Base-by-base conservation (phyloP, 148 eudicot species). In the Vaccinium corymbosum region DNA sequence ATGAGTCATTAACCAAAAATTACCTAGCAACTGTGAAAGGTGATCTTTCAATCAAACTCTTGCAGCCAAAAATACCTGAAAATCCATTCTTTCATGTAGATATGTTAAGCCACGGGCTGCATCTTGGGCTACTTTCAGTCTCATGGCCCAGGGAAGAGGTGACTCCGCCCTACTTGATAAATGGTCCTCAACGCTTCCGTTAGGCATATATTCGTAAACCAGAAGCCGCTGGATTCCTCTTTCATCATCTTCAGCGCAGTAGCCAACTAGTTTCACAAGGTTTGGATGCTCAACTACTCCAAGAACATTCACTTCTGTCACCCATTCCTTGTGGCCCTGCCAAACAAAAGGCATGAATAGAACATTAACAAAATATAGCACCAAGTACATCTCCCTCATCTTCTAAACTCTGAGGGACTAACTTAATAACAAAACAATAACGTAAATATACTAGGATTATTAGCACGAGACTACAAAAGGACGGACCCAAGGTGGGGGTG, bases 281-380 rank as follows among this genome's bases (percentile, higher is more conserved):
- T 96, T 93, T 66, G 92, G 90, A 89, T 96, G 99, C 81, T 94
- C 99, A 85, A 91, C 98, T 49, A 94, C 92, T 83, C 99, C 98
- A 72, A 96, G 94, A 83, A 96, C 92, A 84, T 94, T 92, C 27
- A 96, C 98, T 87, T 96, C 99, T 59, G 98, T 92, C 66, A 94
- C 91, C 99, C 99, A 96, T 86, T 96, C 98, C 89, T 94, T 96
- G 88, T 94, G 99, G 79, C 99, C 99, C 99, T 96, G 87, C 71
- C 82, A 56, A 72, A 82, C 19, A 76, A 56, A 80, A 71, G 10
- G 42, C 22, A 52, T 25, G 15, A 82, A 55, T 25, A 72, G 57
- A 25, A 59, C 22, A 20, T n/a, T 57, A 25, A 42, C 35, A 22
- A 61, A 27, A n/a, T 19, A 57, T 0, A 56, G 29, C 6, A 82